These are phyloP conservation scores for Pulveroboletus sp. DNA, from an alignment of 768 basidiomycete genomes.

Conservation along the genomic window DNA sequence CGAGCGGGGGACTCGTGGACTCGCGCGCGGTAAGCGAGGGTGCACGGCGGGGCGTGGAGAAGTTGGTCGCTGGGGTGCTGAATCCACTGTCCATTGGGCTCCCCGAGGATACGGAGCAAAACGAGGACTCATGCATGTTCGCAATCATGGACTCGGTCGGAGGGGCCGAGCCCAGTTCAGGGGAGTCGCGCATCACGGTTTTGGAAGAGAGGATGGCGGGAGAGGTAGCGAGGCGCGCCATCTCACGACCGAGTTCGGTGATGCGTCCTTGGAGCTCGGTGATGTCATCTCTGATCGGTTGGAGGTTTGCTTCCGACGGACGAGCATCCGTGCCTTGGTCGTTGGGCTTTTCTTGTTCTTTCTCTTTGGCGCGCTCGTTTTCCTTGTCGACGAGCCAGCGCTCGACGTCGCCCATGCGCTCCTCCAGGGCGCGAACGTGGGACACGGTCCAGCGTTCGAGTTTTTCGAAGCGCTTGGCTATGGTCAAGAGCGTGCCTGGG, in stretches of 20 bases:
- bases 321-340: constrained; percentile 7
- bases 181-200: constrained; percentile 41
- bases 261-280: constrained; percentile 72
- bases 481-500: constrained; percentile 64
- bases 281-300: constrained; percentile 61
- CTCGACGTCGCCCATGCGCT: constrained; percentile 90
- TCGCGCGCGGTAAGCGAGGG: constrained; percentile 49
- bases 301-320: constrained; percentile 38
- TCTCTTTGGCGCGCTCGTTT: constrained; percentile 45
- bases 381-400: constrained; percentile 86
- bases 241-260: constrained; percentile 70
- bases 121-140: constrained; percentile 25
- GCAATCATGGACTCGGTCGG: constrained; percentile 46
- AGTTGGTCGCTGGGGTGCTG: constrained; percentile 8
- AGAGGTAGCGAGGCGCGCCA: constrained; percentile 66
- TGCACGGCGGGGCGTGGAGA: constrained; percentile 30
- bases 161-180: constrained; percentile 43
- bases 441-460: constrained; percentile 88
- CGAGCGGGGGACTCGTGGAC: constrained; percentile 61
- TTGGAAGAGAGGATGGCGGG: constrained; percentile 43
- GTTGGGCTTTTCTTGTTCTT: constrained; percentile 32
- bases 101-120: constrained; percentile 15
- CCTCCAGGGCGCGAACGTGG: constrained; percentile 85
- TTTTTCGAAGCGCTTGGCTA: constrained; percentile 79
- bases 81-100: constrained; percentile 14